Conservation (phyloP, 225 moss, liverwort and hornwort species). For the Pleurozium schreberi region DNA sequence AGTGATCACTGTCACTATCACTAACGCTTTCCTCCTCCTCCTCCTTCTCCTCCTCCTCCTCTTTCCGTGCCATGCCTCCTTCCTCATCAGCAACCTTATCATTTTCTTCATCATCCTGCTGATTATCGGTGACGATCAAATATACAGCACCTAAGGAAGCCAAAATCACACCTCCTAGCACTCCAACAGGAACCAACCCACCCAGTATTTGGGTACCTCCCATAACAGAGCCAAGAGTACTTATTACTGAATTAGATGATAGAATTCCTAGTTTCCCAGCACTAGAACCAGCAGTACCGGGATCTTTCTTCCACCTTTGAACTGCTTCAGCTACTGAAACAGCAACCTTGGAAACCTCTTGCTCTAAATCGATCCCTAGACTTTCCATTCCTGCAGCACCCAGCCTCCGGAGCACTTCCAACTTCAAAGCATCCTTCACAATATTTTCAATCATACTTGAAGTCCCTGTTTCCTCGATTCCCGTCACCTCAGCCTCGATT, state of each 20-base stretch:
- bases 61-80: background rate
- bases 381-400: conserved; percentile 76
- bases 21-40: background rate
- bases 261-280: conserved; percentile 53
- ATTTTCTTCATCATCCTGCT: conserved; percentile 9
- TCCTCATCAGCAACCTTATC: background rate
- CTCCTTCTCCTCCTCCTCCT: background rate
- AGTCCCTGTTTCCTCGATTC: background rate
- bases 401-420: conserved; percentile 71
- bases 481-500: conserved; percentile 13
- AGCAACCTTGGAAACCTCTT: conserved; percentile 60
- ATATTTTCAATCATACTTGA: conserved; percentile 21
- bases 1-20: background rate
- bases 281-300: background rate
- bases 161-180: conserved; percentile 76
- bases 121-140: conserved; percentile 58
- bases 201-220: conserved; percentile 45
- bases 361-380: conserved; percentile 61
- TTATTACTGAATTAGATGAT: conserved; percentile 32
- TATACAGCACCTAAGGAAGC: conserved; percentile 74
- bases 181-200: conserved; percentile 64
- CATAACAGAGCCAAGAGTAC: conserved; percentile 37
- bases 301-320: conserved; percentile 21
- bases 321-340: conserved; percentile 53
- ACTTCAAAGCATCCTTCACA: conserved; percentile 66